phyloP scores from a whole-genome alignment of 768 basidiomycete species.

The Cystofilobasidium macerans region DNA sequence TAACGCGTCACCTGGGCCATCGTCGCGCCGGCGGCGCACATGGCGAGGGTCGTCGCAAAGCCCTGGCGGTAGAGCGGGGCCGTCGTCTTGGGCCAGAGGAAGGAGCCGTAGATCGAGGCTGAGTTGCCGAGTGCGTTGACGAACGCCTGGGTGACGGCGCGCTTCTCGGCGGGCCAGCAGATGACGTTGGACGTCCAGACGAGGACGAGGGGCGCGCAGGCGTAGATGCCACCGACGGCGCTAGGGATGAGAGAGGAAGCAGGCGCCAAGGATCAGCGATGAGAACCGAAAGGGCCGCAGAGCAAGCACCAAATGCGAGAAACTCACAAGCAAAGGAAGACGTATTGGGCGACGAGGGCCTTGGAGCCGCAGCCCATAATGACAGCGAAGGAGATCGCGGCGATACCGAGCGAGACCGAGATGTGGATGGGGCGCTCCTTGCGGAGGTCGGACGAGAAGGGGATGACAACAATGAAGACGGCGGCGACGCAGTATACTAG shows the following conservation, averaged over 20 bases:
- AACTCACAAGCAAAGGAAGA: slow-evolving; percentile 39
- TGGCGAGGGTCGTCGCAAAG: slow-evolving; percentile 32
- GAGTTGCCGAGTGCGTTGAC: slow-evolving; percentile 33
- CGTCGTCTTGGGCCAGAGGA: slow-evolving; percentile 36
- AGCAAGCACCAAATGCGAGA: no score
- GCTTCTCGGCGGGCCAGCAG: slow-evolving; percentile 34
- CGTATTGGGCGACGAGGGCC: slow-evolving; percentile 34
- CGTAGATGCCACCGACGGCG: slow-evolving; percentile 32
- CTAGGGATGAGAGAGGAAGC: no score
- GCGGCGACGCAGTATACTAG: slow-evolving; percentile 28
- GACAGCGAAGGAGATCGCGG: slow-evolving; percentile 35
- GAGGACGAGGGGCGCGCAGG: slow-evolving; percentile 32
- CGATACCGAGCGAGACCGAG: slow-evolving; percentile 27
- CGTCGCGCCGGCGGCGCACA: slow-evolving; percentile 31
- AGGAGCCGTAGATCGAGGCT: slow-evolving; percentile 36
- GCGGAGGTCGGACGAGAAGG: slow-evolving; percentile 34
- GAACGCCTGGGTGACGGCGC: slow-evolving; percentile 36
- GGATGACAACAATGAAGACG: slow-evolving; percentile 32
- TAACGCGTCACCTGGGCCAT: slow-evolving; percentile 30
- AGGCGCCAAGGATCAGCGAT: background rate
- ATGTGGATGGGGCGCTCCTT: slow-evolving; percentile 36
- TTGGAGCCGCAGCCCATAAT: slow-evolving; percentile 25
- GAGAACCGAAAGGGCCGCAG: slow-evolving; percentile 28
- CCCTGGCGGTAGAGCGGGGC: slow-evolving; percentile 34
- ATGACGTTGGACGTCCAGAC: slow-evolving; percentile 39